A percentile compares a stretch with the other conserved stretches of the same genome.
These are phyloP conservation scores for Ophiocordyceps camponoti-saundersi DNA, from an alignment of 2,329 filamentous ascomycete genomes.

Conservation along the genomic window DNA sequence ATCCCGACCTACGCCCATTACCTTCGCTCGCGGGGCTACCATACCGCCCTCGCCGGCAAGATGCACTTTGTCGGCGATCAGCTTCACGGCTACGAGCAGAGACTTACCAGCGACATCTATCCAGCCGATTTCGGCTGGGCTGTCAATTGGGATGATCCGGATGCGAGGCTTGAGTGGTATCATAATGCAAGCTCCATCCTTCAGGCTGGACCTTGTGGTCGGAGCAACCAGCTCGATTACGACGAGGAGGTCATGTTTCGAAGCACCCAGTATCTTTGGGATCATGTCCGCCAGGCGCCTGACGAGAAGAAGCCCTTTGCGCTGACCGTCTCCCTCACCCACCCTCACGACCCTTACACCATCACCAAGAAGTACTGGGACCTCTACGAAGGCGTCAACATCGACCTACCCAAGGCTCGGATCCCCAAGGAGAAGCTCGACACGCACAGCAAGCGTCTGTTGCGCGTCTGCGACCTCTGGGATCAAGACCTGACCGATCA, in stretches of 20 bases:
- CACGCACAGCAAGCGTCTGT: conserved; percentile 68
- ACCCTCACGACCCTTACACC: conserved; percentile 89
- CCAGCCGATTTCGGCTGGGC: conserved; percentile 89
- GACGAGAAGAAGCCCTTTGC: conserved; percentile 57
- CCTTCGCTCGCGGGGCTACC: conserved; percentile 67
- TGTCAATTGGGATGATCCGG: conserved; percentile 88
- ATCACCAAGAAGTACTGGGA: conserved; percentile 93
- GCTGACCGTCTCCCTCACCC: conserved; percentile 79
- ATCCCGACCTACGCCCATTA: conserved; percentile 89
- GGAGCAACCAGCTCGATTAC: conserved; percentile 90
- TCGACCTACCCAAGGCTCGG: conserved; percentile 61
- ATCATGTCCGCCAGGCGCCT: conserved; percentile 68
- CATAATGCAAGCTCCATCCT: conserved; percentile 90
- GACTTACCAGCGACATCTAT: conserved; percentile 90
- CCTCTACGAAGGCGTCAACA: conserved; percentile 74
- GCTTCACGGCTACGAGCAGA: conserved; percentile 82
- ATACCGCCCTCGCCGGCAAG: conserved; percentile 82
- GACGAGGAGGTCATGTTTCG: conserved; percentile 94
- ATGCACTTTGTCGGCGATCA: conserved; percentile 97
- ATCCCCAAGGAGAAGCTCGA: conserved; percentile 74
- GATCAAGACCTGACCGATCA: conserved; percentile 70
- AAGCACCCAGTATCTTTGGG: conserved; percentile 76
- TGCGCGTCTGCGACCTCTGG: conserved; percentile 78
- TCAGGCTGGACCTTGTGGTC: conserved; percentile 73
- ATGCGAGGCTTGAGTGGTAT: conserved; percentile 79